Percentiles rank a stretch among this genome's conserved stretches.
Conservation (phyloP, 345 rosid species). For the Populus deltoides region DNA sequence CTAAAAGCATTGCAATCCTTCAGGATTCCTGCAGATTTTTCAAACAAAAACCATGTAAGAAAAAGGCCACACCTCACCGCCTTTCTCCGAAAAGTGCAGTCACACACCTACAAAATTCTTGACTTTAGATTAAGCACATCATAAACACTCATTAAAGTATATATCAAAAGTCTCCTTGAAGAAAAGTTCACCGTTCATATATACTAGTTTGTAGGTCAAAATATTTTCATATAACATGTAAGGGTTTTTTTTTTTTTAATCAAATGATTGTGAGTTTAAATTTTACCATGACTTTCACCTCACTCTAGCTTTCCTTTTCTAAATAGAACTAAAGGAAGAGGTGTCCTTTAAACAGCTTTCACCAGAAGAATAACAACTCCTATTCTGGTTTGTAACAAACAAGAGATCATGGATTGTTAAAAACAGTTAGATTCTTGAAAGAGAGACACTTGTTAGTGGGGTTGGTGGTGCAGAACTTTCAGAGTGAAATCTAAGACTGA, state of each 20-base stretch:
- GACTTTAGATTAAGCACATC: constrained; percentile 44
- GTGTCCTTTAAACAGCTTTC: constrained; percentile 16
- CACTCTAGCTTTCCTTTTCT: constrained; percentile 25
- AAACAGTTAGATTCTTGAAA: constrained; percentile 24
- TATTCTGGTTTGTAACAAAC: constrained; percentile 1
- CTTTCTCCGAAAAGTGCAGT: constrained; percentile 66
- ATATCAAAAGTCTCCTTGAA: constrained; percentile 17
- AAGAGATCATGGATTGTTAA: constrained; percentile 15
- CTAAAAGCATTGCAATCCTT: constrained; percentile 48
- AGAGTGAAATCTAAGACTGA: constrained; percentile 7
- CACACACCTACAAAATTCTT: constrained; percentile 32
- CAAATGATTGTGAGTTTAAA: neutral
- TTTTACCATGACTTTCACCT: constrained; percentile 29
- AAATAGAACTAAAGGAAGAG: neutral
- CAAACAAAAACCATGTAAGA: constrained; percentile 22
- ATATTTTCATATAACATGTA: too few relatives aligned
- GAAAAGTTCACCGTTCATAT: too few relatives aligned
- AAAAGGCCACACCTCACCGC: constrained; percentile 17
- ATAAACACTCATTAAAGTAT: constrained; percentile 40
- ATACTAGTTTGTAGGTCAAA: too few relatives aligned
- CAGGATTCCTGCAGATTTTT: constrained; percentile 51
- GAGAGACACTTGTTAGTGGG: constrained; percentile 16
- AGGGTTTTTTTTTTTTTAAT: neutral
- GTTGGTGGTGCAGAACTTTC: constrained; percentile 15
- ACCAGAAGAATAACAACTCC: constrained; percentile 9